Base-by-base conservation (phyloP, 768 basidiomycete species). In the Termitomyces sp. region DNA sequence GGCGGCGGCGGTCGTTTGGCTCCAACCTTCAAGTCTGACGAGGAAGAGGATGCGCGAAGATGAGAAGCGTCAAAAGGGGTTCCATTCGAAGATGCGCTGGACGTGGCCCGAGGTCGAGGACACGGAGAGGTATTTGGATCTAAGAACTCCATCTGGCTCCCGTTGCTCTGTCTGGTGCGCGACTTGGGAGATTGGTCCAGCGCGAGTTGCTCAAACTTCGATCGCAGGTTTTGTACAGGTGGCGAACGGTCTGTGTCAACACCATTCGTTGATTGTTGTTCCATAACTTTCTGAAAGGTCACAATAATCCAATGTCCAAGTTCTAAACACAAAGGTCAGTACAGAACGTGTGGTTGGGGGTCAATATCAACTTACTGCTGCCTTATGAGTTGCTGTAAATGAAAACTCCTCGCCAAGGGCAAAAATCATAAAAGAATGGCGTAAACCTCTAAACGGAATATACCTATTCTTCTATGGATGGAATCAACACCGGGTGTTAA, bases 191-290 rank as follows among this genome's bases (percentile, higher is more conserved):
- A 64, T 24, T 50, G 53, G 30, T 60, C 44, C 36, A 54, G 73
- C 4, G 88, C 85, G 27, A 89, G 72, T 64, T 84, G 80, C 68
- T 92, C 89, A 66, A 91, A 92, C 66, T 76, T 82, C 33, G 86
- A 88, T 47, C 82, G 81, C 18, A 92, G 76, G 60, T 79, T 88
- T 70, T 81, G 86, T 55, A 91, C 88, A 2, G 88, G 84, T 41
- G 82, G 82, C 18, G 79, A 75, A 39, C 85, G 77, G 4, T 73
- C 75, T 20, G 81, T 78, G 69, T 88, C 83, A 61, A 86, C 75
- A 61, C 78, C 72, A 47, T 61, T 65, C 6, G 27, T 31, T 31
- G 13, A 12, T 42, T n/a, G 27, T 16, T 37, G 53, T 22, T 55
- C 61, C 57, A 63, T 60, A 12, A 39, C 15, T 54, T 20, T 61